Percentiles rank a stretch among this genome's conserved stretches.
Conservation (phyloP, 495 filamentous ascomycete species). For the Penicillium coprophilum region DNA sequence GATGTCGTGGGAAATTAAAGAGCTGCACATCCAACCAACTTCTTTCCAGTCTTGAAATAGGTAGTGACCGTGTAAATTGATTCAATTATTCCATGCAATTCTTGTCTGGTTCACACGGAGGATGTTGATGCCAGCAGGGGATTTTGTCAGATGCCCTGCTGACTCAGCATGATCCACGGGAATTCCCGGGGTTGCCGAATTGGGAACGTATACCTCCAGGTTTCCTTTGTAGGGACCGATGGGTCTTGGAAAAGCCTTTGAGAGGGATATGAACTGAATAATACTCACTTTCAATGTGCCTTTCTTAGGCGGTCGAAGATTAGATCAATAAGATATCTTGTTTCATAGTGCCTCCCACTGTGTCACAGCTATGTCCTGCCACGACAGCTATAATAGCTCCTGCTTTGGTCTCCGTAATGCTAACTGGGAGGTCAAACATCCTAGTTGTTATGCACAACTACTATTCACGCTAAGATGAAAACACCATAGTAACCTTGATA, state of each 20-base stretch:
- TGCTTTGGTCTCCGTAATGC: no score
- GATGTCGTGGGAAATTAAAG: neutral
- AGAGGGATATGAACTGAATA: neutral
- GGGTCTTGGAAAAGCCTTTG: neutral
- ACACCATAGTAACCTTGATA: no score
- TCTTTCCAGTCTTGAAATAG: neutral
- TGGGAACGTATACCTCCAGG: neutral
- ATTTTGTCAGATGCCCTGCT: neutral
- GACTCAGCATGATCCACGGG: constrained; percentile 8
- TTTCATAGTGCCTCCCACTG: neutral
- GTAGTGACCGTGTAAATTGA: neutral
- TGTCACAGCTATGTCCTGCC: no score
- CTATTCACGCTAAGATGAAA: no score
- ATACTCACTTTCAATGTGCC: no score
- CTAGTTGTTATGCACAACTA: no score
- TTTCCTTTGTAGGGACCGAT: no score
- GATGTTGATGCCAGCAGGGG: neutral
- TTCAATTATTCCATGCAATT: neutral
- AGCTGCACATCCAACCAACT: neutral
- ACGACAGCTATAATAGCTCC: no score
- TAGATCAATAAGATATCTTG: no score
- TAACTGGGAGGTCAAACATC: no score
- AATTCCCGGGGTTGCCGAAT: neutral
- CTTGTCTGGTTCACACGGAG: neutral
- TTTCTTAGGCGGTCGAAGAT: no score